Conservation (phyloP, 257 asterid genomes). For the Petunia axillaris region DNA sequence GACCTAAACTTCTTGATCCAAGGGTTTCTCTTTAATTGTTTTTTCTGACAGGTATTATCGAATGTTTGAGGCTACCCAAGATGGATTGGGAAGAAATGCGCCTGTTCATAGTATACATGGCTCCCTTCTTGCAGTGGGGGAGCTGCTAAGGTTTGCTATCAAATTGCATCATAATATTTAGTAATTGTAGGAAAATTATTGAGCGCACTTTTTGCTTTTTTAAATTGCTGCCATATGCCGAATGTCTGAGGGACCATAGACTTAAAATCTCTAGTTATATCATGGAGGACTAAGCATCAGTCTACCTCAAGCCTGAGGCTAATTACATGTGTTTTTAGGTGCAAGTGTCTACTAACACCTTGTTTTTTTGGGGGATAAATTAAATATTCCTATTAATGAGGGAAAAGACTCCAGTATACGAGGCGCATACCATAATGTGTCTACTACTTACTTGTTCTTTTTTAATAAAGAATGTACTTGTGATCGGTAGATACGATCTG, state of each 20-base stretch:
- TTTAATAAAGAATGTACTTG: conserved; percentile 1
- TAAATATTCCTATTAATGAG: background rate
- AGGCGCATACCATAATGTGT: background rate
- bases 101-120: conserved; percentile 98
- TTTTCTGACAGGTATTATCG: conserved; percentile 79
- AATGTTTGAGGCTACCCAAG: conserved; percentile 99
- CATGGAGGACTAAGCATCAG: background rate
- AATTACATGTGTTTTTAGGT: background rate
- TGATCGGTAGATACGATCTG: conserved; percentile 7
- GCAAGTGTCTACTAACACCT: background rate
- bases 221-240: conserved; percentile 2
- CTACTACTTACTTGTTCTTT: conserved; percentile 1
- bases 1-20: conserved; percentile 10
- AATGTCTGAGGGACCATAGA: background rate
- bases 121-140: conserved; percentile 98
- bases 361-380: background rate
- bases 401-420: background rate
- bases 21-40: conserved; percentile 33
- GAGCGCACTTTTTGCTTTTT: background rate
- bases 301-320: background rate
- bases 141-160: conserved; percentile 82
- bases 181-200: conserved; percentile 3
- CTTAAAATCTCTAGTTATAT: background rate
- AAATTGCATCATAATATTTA: conserved; percentile 27
- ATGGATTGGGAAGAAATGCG: conserved; percentile 90